Base-by-base conservation (phyloP, 805 yeast genomes). In the Pichia californica region DNA sequence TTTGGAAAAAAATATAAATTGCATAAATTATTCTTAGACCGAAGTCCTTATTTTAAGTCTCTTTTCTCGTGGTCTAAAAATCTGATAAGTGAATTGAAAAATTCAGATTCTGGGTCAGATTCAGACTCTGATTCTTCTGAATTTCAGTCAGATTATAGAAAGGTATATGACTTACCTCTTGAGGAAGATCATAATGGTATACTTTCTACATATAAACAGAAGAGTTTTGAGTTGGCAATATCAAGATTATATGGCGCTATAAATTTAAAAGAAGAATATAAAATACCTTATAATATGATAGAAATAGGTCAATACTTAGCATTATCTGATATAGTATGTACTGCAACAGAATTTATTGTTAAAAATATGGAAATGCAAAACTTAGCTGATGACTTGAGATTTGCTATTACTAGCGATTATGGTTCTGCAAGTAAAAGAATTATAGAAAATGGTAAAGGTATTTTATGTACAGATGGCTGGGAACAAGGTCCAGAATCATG, bases 281-380 rank as follows among this genome's bases (percentile, higher is more conserved):
- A 56, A 20, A 58, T 64, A n/a, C 63, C 76, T 1, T 57, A 63
- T 40, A 63, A 63, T 15, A 61, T 75, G 67, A 64, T 76, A 42
- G 75, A 76, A 1, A 59, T 71, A 14, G 77, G 79, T 1, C 76
- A 70, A 47, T 76, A 69, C 48, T 53, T 76, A 31, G 77, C 68
- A 31, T 61, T 77, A 20, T 64, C 66, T 2, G 70, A 69, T 16
- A 54, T 72, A 11, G 76, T 73, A 4, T 68, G 72, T 30, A 49
- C 62, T 0, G 66, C 76, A 4, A 70, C 76, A 0, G 69, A 67
- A 15, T 49, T 51, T 31, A 62, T 74, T 15, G 56, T 74, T 4
- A 53, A 53, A 25, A 46, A 50, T 19, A 50, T 74, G 55, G 49
- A 52, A 23, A 63, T 71, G 56, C 44, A 53, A 3, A 72, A 67